Evolutionary conservation across 495 filamentous ascomycete genomes (phyloP).

Genomic region (Penicillium canescens): DNA sequence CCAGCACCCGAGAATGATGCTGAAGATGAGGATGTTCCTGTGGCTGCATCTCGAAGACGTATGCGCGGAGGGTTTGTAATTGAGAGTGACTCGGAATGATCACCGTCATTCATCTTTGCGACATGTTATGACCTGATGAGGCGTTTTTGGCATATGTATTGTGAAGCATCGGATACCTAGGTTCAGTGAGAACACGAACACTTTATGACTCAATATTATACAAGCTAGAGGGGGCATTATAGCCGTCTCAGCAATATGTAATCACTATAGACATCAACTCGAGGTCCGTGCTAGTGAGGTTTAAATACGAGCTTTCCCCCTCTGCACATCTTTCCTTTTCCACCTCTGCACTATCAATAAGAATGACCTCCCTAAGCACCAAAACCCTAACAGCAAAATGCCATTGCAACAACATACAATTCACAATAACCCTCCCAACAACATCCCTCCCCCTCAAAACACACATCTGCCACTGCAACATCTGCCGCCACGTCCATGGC

Average conservation of each 20-base stretch:
- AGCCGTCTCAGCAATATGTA: no score
- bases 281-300: not conserved
- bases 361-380: not conserved
- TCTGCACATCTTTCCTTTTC: not conserved
- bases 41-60: slow-evolving; percentile 35
- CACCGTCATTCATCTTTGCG: not conserved
- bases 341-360: not conserved
- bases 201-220: not conserved
- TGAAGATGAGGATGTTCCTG: slow-evolving; percentile 33
- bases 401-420: slow-evolving; percentile 49
- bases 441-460: slow-evolving; percentile 26
- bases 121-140: slow-evolving; percentile 30
- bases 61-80: slow-evolving; percentile 49
- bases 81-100: slow-evolving; percentile 53
- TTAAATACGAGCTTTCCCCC: slow-evolving; percentile 2
- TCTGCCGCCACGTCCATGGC: slow-evolving; percentile 61
- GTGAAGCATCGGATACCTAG: slow-evolving; percentile 14
- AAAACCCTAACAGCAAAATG: slow-evolving; percentile 45
- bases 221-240: not conserved
- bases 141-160: slow-evolving; percentile 27
- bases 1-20: slow-evolving; percentile 14
- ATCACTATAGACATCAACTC: not conserved
- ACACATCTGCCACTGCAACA: slow-evolving; percentile 64
- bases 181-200: slow-evolving; percentile 4
- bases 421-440: slow-evolving; percentile 25